phyloP scores from a whole-genome alignment of 2,329 filamentous ascomycete genomes.

The Pseudocercospora pini-densiflorae region DNA sequence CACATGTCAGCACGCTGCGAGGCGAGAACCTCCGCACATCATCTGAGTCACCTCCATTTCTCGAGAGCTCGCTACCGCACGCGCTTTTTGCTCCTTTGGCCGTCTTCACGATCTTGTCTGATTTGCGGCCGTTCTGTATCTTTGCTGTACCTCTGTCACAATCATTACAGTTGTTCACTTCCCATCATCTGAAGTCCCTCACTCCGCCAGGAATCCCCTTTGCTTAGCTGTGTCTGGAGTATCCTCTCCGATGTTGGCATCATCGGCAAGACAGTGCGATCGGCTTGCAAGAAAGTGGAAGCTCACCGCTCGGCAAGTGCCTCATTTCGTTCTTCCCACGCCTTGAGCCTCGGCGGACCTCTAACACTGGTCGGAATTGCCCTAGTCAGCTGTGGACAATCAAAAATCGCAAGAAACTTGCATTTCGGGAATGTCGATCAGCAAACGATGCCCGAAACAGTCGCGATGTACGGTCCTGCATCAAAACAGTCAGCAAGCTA shows the following conservation, averaged over 20 bases:
- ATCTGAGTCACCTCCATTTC: background rate
- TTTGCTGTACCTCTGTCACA: background rate
- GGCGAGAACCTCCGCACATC: slow-evolving; percentile 9
- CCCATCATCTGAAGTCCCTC: too few species aligned
- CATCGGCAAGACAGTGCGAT: background rate
- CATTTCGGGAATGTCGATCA: slow-evolving; percentile 1
- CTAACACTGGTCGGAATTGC: background rate
- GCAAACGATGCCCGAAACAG: background rate
- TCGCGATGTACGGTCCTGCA: background rate
- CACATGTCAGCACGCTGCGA: slow-evolving; percentile 16
- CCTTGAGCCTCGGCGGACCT: background rate
- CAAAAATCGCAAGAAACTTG: background rate
- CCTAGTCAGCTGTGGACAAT: background rate
- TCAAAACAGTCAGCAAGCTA: background rate
- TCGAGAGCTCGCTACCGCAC: slow-evolving; percentile 12
- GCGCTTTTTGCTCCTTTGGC: slow-evolving; percentile 16
- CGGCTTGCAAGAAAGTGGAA: background rate
- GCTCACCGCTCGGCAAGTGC: background rate
- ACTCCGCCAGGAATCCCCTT: background rate
- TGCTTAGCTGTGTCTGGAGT: background rate
- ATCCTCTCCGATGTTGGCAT: background rate
- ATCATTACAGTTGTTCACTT: too few species aligned
- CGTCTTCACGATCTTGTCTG: slow-evolving; percentile 1
- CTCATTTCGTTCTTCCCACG: background rate
- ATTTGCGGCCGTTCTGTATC: background rate